phyloP scores from a whole-genome alignment of 2,329 filamentous ascomycete genomes.

The Chaetomiaceae sp. region DNA sequence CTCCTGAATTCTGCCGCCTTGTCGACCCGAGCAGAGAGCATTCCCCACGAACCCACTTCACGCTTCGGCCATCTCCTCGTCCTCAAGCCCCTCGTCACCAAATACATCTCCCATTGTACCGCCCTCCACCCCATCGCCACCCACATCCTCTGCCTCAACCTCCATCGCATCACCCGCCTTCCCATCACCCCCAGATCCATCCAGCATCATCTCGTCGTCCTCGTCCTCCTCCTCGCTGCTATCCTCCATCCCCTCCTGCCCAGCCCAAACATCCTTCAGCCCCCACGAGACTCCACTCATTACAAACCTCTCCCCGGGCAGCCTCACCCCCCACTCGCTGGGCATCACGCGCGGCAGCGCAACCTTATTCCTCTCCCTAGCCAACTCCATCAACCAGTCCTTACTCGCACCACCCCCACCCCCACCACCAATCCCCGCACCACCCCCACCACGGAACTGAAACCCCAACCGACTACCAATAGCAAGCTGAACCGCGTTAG shows the following conservation, averaged over 20 bases:
- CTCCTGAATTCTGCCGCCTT: too few species aligned
- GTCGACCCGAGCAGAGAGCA: not conserved
- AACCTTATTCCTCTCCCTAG: conserved; percentile 63
- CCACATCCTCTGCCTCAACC: conserved; percentile 51
- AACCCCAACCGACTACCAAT: conserved; percentile 64
- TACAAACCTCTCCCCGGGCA: conserved; percentile 65
- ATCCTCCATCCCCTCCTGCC: conserved; percentile 38
- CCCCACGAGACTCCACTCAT: conserved; percentile 63
- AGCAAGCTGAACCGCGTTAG: conserved; percentile 67
- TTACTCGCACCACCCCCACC: conserved; percentile 52
- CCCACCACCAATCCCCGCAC: conserved; percentile 24
- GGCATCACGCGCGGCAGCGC: conserved; percentile 58
- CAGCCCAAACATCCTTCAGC: conserved; percentile 53
- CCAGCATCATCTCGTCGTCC: conserved; percentile 39
- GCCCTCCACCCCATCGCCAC: conserved; percentile 51
- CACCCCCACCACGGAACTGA: conserved; percentile 58
- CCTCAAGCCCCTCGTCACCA: conserved; percentile 31
- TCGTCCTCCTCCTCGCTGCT: conserved; percentile 36
- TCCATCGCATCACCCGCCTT: conserved; percentile 44
- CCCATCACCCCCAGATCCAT: conserved; percentile 41
- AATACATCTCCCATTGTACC: conserved; percentile 45
- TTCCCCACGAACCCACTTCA: not conserved
- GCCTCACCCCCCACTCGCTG: conserved; percentile 62
- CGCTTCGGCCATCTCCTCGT: conserved; percentile 35
- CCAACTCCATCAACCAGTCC: conserved; percentile 73